Base-by-base conservation (phyloP, 169 alveolate genomes). In the Eimeria sp. region DNA sequence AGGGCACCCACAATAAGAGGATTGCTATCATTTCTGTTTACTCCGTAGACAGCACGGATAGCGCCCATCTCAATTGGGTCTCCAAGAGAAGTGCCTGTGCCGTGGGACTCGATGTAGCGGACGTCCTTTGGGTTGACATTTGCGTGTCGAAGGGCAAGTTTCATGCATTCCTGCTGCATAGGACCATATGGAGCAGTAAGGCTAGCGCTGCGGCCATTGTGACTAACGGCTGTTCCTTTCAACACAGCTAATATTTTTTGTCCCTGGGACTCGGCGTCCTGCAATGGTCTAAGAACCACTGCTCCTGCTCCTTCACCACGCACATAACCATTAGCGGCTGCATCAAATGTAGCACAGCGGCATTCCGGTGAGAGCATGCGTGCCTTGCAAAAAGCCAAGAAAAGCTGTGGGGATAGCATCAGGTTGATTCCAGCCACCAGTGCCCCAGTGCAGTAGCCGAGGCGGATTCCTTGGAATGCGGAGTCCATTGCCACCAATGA, bases 11-110 rank as follows among this genome's bases (percentile, higher is more conserved):
- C 78, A 9, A 95, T 96, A 68, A 97, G 82, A 14, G 78, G 95
- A 52, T 54, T 66, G 71, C 78, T 56, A n/a, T 58, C 83, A 18
- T 89, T 89, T 46, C 98, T 83, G 13, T 58, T 68, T 52, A 62
- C 78, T 58, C 82, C 96, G 33, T 91, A 97, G 16, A 95, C 95
- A 25, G 97, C 97, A 23, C 95, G 89, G 54, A 97, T 90, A 52
- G 97, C 98, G 18, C 98, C 98, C 78, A 97, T 96, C 85, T 97
- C 98, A 62, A 97, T 97, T 62, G 98, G 98, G 89, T 97, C 98
- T n/a, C 98, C 98, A 30, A 97, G 96, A 30, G 98, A 96, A 11
- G 98, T 97, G n/a, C 98, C 98, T 30, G 98, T 97, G 9, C 98
- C 98, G 90, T 97, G 98, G 3, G 98, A 96, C 58, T 97, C 98